Evolutionary conservation across 2,329 filamentous ascomycete species (phyloP).

Genomic region (Apiospora marii): DNA sequence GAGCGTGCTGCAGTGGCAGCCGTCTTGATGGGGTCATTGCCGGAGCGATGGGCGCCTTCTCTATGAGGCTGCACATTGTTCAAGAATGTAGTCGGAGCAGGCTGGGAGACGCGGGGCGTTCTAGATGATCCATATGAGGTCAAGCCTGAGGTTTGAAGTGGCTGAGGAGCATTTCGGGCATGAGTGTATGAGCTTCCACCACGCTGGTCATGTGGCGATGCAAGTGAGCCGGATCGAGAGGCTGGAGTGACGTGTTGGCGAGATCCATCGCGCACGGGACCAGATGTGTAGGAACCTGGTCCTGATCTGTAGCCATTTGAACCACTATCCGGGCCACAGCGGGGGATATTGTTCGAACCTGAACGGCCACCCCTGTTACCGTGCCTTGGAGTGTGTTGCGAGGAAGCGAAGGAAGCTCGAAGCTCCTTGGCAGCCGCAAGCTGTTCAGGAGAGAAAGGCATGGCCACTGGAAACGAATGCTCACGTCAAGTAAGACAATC

Average conservation of each 20-base stretch:
- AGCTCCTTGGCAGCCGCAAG: background rate
- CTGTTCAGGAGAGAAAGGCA: background rate
- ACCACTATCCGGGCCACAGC: background rate
- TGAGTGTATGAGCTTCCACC: background rate
- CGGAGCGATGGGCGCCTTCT: background rate
- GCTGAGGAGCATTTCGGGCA: background rate
- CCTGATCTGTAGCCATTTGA: background rate
- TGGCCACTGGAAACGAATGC: background rate
- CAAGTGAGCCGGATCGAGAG: background rate
- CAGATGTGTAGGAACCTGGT: background rate
- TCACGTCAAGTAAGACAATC: background rate
- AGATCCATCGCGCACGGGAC: background rate
- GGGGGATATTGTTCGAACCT: background rate
- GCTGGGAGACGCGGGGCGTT: background rate
- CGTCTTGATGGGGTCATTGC: background rate
- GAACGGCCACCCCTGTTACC: background rate
- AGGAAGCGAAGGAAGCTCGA: background rate
- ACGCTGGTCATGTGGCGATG: background rate
- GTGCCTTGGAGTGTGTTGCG: background rate
- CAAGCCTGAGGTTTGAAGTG: background rate
- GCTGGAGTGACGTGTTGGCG: background rate
- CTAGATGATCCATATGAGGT: background rate
- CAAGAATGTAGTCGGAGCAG: background rate
- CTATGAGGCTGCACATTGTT: background rate
- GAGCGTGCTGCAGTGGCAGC: background rate